Conservation (phyloP, 1,139 yeast species). For the Nakaseomyces glabratus region DNA sequence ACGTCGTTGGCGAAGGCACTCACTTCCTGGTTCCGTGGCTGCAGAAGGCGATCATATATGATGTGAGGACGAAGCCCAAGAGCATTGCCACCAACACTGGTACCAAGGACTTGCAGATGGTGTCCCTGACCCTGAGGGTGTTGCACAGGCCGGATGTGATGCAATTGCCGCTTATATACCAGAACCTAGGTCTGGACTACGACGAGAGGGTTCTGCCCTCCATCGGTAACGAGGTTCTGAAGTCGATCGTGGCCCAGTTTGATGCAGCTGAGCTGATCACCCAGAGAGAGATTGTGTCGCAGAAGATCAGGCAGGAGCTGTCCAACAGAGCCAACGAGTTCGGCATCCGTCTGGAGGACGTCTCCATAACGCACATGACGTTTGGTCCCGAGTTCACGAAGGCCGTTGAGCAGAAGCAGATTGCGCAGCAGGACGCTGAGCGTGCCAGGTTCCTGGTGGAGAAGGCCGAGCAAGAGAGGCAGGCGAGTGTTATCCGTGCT, state of each 20-base stretch:
- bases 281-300: conserved; percentile 91
- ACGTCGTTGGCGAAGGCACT: conserved; percentile 92
- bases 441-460: conserved; percentile 91
- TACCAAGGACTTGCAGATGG: conserved; percentile 94
- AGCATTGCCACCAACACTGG: conserved; percentile 94
- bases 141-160: conserved; percentile 88
- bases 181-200: conserved; percentile 84
- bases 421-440: conserved; percentile 99
- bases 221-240: conserved; percentile 91
- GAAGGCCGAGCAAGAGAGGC: conserved; percentile 95
- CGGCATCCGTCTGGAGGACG: conserved; percentile 88
- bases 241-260: conserved; percentile 93
- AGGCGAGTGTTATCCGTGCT: conserved; percentile 90
- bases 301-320: conserved; percentile 81
- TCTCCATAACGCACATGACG: conserved; percentile 95
- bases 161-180: conserved; percentile 78
- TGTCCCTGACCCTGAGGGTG: conserved; percentile 83
- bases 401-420: conserved; percentile 98
- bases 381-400: conserved; percentile 95
- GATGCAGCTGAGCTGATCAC: conserved; percentile 97
- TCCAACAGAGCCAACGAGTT: conserved; percentile 80
- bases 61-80: conserved; percentile 88
- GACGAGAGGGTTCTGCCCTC: conserved; percentile 97
- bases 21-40: conserved; percentile 95
- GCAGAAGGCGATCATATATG: conserved; percentile 81